Conservation (phyloP, 768 basidiomycete genomes). For the Pseudohyphozyma bogoriensis region DNA sequence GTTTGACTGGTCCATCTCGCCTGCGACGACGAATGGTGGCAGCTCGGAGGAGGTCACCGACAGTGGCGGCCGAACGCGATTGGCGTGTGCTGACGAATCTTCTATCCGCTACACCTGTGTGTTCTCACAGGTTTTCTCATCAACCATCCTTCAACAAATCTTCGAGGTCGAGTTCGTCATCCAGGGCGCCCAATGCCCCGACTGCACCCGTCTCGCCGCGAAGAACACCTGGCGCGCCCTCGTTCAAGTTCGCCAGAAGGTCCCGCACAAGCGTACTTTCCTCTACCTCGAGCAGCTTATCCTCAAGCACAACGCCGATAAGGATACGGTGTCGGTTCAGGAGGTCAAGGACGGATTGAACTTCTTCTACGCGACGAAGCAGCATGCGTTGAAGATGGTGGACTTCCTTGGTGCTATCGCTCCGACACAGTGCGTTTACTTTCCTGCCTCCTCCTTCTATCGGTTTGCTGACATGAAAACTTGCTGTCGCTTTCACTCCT, state of each 20-base stretch:
- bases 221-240: constrained; percentile 99
- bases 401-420: constrained; percentile 83
- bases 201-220: constrained; percentile 84
- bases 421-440: constrained; percentile 63
- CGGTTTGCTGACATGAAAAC: not conserved
- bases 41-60: not conserved
- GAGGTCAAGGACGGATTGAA: constrained; percentile 91
- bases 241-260: constrained; percentile 98
- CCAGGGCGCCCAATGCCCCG: constrained; percentile 87
- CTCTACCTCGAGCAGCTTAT: constrained; percentile 95
- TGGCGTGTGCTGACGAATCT: not conserved
- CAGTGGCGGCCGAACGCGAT: not conserved
- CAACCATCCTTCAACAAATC: constrained; percentile 91
- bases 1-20: constrained; percentile 23
- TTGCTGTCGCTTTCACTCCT: not conserved
- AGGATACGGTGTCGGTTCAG: constrained; percentile 85
- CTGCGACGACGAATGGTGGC: not conserved
- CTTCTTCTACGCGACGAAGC: constrained; percentile 87
- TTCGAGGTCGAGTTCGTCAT: constrained; percentile 95
- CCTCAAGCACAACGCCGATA: constrained; percentile 90
- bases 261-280: constrained; percentile 95
- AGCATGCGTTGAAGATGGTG: constrained; percentile 90
- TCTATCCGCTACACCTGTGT: not conserved
- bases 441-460: too few species aligned
- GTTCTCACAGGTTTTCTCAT: constrained; percentile 61